Evolutionary conservation across 73 alveolate species (phyloP), one percentile per base, ranked within the genome.

Genomic region (Uronychia setigera): DNA sequence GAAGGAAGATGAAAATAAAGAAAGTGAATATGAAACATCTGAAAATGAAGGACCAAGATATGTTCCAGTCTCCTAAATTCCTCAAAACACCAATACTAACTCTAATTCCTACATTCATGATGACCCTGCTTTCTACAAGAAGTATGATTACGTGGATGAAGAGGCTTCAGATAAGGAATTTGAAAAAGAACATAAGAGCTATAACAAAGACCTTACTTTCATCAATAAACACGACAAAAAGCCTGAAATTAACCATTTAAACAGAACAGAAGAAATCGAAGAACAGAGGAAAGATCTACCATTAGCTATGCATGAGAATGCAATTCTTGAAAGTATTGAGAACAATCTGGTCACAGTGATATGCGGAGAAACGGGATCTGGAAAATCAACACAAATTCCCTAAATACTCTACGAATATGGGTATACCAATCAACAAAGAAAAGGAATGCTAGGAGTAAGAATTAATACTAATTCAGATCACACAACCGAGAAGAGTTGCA

Each of bases 401-500:
- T 93, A 97, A 92, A 94, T 98, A 88, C 78, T 97, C 34, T 94
- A 94, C 80, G 99, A 97, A 79, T 84, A 85, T 35, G 99, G 99
- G 13, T 98, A 87, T 83, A 85, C 98, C 0, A 92, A 87, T 76
- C 87, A 88, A 28, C 96, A 96, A 27, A 86, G 89, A 46, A 74
- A 26, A 28, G 84, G 85, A 0, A 84, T 33, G 74, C 34, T 84
- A 33, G 80, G 86, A 46, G 67, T 46, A 46, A 46, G 80, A 67
- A 32, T 28, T 74, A 29, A 29, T 83, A 28, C 77, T 77, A 33
- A 89, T 96, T 35, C 98, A 97, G 1, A 97, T 98, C 14, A 98
- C 99, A n/a, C 97, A 98, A 86, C 99, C 99, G 26, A 92, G 99
- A 87, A 93, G 99, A 86, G 97, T 98, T 9, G 99, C 99, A 0